These are phyloP conservation scores for Kluyveromyces siamensis DNA, from an alignment of 805 yeast species.

Conservation along the genomic window DNA sequence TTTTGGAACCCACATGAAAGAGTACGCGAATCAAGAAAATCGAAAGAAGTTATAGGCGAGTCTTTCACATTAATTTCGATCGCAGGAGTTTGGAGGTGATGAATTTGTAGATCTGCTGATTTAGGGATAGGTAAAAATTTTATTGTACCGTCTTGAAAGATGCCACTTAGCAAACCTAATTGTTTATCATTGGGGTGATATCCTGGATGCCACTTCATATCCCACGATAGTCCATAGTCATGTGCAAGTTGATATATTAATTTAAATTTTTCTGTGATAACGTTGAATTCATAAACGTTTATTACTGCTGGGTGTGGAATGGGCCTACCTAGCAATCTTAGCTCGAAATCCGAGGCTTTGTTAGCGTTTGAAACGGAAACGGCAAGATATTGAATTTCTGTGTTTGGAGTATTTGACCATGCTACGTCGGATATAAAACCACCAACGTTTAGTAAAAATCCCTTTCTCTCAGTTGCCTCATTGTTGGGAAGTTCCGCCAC, in stretches of 20 bases:
- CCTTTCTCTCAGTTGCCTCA: slow-evolving; percentile 26
- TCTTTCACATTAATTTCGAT: slow-evolving; percentile 19
- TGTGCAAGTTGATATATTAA: slow-evolving; percentile 20
- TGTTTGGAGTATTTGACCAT: slow-evolving; percentile 37
- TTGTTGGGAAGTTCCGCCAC: slow-evolving; percentile 22
- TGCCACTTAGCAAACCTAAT: slow-evolving; percentile 41
- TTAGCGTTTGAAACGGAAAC: slow-evolving; percentile 36
- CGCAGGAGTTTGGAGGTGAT: slow-evolving; percentile 16
- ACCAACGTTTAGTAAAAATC: slow-evolving; percentile 40
- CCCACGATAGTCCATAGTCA: slow-evolving; percentile 37
- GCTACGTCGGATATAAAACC: slow-evolving; percentile 43
- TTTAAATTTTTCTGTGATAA: slow-evolving; percentile 12
- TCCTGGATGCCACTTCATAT: slow-evolving; percentile 29
- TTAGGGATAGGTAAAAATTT: slow-evolving; percentile 36
- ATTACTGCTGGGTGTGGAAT: not conserved
- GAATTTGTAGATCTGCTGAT: slow-evolving; percentile 8
- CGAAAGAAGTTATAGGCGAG: slow-evolving; percentile 37
- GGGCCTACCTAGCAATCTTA: slow-evolving; percentile 20
- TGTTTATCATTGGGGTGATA: slow-evolving; percentile 10
- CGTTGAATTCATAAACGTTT: not conserved
- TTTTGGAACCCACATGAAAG: slow-evolving; percentile 49
- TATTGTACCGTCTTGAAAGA: slow-evolving; percentile 49
- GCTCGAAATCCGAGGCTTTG: slow-evolving; percentile 21
- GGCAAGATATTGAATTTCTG: slow-evolving; percentile 38
- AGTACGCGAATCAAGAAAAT: slow-evolving; percentile 34